Evolutionary conservation across 805 yeast species (phyloP).

Genomic region (Saccharomycopsis oosterbeekiorum): DNA sequence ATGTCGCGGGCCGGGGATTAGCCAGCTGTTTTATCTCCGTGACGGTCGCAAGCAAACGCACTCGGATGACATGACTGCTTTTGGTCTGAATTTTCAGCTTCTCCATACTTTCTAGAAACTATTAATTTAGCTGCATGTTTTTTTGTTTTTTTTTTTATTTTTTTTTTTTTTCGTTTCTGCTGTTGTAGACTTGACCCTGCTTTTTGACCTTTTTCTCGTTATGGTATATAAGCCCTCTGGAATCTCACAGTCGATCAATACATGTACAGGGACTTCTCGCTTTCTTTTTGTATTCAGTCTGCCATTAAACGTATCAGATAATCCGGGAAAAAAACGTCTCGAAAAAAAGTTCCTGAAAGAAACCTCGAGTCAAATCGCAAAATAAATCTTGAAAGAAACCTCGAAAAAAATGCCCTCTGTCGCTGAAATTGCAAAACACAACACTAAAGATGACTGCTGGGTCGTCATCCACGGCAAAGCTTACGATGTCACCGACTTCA

Average conservation of each 20-base stretch:
- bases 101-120: not conserved
- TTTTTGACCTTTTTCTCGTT: too few relatives aligned
- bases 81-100: not conserved
- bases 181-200: too few relatives aligned
- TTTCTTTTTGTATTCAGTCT: too few relatives aligned
- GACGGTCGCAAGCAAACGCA: not conserved
- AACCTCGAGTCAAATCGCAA: too few relatives aligned
- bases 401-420: conserved; percentile 12
- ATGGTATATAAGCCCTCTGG: too few relatives aligned
- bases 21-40: not conserved
- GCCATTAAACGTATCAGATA: too few relatives aligned
- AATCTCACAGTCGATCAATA: too few relatives aligned
- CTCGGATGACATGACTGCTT: not conserved
- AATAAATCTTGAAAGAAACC: too few relatives aligned
- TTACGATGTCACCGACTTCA: conserved; percentile 62
- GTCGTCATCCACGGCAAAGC: conserved; percentile 75
- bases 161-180: too few relatives aligned
- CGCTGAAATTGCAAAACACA: conserved; percentile 58
- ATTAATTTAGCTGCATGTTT: not conserved
- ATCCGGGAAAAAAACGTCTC: not conserved
- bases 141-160: not conserved
- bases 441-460: conserved; percentile 64
- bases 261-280: too few relatives aligned
- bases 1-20: not conserved
- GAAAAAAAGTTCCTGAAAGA: too few relatives aligned